These are phyloP conservation scores for Coemansia sp. DNA, from an alignment of 192 early-diverging fungal genomes.

Conservation along the genomic window DNA sequence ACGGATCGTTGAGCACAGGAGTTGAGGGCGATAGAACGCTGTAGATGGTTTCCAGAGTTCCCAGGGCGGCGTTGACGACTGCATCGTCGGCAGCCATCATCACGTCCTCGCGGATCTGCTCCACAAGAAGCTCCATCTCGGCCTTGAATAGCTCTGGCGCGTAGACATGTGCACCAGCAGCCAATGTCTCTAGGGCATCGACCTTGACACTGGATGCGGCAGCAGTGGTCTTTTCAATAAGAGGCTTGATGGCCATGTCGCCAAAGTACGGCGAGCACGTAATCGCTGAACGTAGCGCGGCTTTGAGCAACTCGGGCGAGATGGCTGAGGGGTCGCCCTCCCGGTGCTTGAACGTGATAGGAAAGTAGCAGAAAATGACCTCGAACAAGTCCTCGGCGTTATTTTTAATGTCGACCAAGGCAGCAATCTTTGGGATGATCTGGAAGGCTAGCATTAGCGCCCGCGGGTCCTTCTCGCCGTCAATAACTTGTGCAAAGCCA, in stretches of 20 bases:
- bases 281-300: conserved; percentile 73
- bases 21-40: conserved; percentile 49
- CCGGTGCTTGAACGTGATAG: conserved; percentile 96
- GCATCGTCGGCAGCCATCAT: conserved; percentile 73
- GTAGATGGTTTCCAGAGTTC: conserved; percentile 67
- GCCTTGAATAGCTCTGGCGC: conserved; percentile 64
- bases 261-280: conserved; percentile 76
- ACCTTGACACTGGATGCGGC: conserved; percentile 87
- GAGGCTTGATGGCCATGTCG: conserved; percentile 77
- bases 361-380: conserved; percentile 98
- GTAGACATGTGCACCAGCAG: conserved; percentile 77
- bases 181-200: conserved; percentile 89
- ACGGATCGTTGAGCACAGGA: background rate
- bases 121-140: conserved; percentile 72
- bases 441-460: conserved; percentile 89
- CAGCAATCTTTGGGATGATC: conserved; percentile 67
- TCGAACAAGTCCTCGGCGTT: conserved; percentile 93
- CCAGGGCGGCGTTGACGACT: conserved; percentile 67
- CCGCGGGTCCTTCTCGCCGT: conserved; percentile 99
- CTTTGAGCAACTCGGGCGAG: conserved; percentile 88
- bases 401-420: conserved; percentile 73
- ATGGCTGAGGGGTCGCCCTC: conserved; percentile 95
- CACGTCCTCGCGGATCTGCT: conserved; percentile 61
- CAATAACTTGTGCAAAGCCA: conserved; percentile 84
- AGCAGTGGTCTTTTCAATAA: conserved; percentile 90